Evolutionary conservation across 306 rosid genomes (phyloP).

Genomic region (Cucumis melo): DNA sequence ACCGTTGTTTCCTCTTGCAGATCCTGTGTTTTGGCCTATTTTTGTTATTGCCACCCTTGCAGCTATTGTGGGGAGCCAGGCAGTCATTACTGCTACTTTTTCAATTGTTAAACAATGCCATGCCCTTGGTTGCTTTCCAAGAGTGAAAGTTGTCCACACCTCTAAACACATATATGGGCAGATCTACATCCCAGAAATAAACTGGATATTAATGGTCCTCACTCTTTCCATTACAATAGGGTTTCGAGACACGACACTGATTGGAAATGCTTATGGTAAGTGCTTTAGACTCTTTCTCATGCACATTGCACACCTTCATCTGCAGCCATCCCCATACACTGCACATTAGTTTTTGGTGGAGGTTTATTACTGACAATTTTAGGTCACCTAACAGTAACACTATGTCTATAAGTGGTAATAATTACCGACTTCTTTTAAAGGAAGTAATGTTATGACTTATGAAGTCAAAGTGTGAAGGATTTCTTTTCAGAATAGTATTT

Average conservation of each 20-base stretch:
- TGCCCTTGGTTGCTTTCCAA: conserved; percentile 89
- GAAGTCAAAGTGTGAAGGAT: background rate
- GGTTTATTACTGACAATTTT: background rate
- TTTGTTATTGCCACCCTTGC: conserved; percentile 73
- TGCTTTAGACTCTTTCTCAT: conserved; percentile 3
- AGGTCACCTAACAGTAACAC: background rate
- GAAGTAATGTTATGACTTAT: background rate
- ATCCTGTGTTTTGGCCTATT: conserved; percentile 68
- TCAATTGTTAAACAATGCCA: conserved; percentile 80
- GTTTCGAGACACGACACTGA: conserved; percentile 62
- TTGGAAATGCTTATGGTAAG: conserved; percentile 85
- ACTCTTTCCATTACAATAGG: conserved; percentile 75
- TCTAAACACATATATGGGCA: conserved; percentile 67
- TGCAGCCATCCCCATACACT: background rate
- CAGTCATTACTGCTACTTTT: conserved; percentile 80
- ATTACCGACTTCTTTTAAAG: background rate
- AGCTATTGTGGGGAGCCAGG: conserved; percentile 86
- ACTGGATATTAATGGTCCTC: conserved; percentile 83
- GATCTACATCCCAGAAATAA: conserved; percentile 84
- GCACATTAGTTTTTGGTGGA: background rate
- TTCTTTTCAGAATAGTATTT: background rate
- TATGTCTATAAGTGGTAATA: background rate
- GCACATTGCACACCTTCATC: background rate
- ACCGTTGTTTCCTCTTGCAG: conserved; percentile 26
- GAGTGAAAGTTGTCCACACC: conserved; percentile 84